phyloP scores from a whole-genome alignment of 306 rosid genomes.

The Rosa persica region DNA sequence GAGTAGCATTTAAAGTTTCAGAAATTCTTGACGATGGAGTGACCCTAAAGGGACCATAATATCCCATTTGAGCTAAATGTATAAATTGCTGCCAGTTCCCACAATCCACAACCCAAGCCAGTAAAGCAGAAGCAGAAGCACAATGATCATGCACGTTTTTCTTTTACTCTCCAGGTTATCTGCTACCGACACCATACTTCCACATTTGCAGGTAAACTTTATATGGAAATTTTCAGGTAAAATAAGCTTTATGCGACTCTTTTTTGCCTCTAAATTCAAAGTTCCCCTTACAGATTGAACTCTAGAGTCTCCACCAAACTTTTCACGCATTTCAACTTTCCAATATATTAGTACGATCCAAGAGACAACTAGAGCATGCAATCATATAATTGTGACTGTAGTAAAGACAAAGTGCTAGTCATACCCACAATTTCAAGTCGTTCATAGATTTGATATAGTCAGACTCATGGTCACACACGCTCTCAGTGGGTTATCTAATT shows the following conservation, averaged over 20 bases:
- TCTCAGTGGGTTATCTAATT: background rate
- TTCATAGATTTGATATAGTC: background rate
- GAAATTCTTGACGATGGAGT: background rate
- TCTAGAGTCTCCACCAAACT: background rate
- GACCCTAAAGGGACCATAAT: background rate
- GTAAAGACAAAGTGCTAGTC: no score
- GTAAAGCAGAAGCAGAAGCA: background rate
- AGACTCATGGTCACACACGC: background rate
- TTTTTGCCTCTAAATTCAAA: background rate
- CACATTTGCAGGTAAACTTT: background rate
- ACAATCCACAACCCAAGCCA: background rate
- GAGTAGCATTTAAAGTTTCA: background rate
- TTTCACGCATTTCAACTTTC: background rate
- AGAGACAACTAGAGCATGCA: background rate
- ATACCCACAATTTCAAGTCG: background rate
- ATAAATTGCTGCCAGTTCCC: background rate
- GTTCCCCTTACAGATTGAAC: background rate
- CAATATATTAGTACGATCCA: background rate
- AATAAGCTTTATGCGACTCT: background rate
- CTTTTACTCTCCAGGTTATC: background rate
- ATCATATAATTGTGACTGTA: background rate
- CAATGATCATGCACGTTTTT: background rate
- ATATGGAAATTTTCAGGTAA: background rate
- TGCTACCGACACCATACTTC: constrained; percentile 2
- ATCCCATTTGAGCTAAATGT: background rate